Base-by-base conservation (phyloP, 805 yeast genomes). In the Torulaspora delbrueckii region DNA sequence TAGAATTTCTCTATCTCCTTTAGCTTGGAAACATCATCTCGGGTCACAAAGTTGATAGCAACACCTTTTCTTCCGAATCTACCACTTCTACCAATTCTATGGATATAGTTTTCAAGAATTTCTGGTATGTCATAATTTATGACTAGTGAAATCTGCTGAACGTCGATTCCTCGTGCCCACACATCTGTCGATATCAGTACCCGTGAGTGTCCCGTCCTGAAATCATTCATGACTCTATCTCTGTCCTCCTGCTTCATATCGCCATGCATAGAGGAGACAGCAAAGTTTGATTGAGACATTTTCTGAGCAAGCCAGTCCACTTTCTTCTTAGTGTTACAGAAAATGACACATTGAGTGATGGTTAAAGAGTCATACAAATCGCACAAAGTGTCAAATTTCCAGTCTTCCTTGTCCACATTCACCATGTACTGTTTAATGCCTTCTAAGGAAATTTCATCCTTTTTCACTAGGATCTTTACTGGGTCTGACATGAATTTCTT, bases 21-120 rank as follows among this genome's bases (percentile, higher is more conserved):
- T 73, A 90, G 74, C 64, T 77, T 77, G 54, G 77, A 75, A 54
- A 76, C 76, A 66, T 91, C 97, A 45, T 81, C 82, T 52, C 75
- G 77, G 42, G 98, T 90, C 59, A 90, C 83, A 63, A 91, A 86
- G 76, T 90, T 93, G 67, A 91, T 86, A 51, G 98, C 97, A 52
- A 87, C 91, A 76, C 99, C 99, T 74, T 90, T 91, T 71, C 99
- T 81, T 67, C 99, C 99, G 76, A 91, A 91, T 71, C 99, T 83
- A 63, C 99, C 99, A 59, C 95, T 87, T 74, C 99, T 82, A 70
- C 99, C 99, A 62, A 91, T 95, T 74, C 99, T 81, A 74, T 91
- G 99, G 62, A 91, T 85, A 69, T 93, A 91, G 75, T 87, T 90
- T 71, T 90, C 96, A 69, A 85, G 81, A 74, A 84, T 85, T 56